Evolutionary conservation across 306 rosid species (phyloP).

Genomic region (Vachellia collinsii): DNA sequence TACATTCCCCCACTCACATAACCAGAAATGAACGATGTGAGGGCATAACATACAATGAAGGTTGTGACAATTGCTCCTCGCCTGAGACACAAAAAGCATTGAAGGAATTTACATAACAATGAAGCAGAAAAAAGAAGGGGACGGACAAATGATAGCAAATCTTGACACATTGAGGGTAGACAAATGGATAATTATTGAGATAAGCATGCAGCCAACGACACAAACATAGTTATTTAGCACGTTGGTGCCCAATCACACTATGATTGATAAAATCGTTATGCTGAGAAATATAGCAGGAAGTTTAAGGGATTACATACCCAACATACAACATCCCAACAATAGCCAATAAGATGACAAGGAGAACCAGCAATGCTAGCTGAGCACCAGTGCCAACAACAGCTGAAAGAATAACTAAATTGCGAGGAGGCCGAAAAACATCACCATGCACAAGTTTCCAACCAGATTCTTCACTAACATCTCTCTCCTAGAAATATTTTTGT

Average conservation of each 20-base stretch:
- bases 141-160: slow-evolving; percentile 12
- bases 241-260: slow-evolving; percentile 14
- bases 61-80: slow-evolving; percentile 99
- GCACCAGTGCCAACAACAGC: slow-evolving; percentile 99
- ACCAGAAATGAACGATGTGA: slow-evolving; percentile 97
- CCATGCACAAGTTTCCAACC: slow-evolving; percentile 99
- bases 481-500: slow-evolving; percentile 61
- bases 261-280: slow-evolving; percentile 8
- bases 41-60: slow-evolving; percentile 97
- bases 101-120: slow-evolving; percentile 27
- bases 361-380: slow-evolving; percentile 94
- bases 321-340: slow-evolving; percentile 98
- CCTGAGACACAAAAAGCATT: slow-evolving; percentile 48
- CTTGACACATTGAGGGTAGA: background rate
- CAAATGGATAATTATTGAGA: slow-evolving; percentile 17
- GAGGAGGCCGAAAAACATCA: slow-evolving; percentile 96
- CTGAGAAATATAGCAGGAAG: slow-evolving; percentile 32
- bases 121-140: slow-evolving; percentile 5
- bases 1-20: slow-evolving; percentile 99
- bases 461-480: slow-evolving; percentile 99
- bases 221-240: slow-evolving; percentile 1
- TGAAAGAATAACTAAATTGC: slow-evolving; percentile 79
- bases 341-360: slow-evolving; percentile 96
- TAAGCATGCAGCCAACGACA: slow-evolving; percentile 30
- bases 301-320: slow-evolving; percentile 45